Evolutionary conservation across 2,329 filamentous ascomycete species (phyloP).

Genomic region (Phoma sp.): DNA sequence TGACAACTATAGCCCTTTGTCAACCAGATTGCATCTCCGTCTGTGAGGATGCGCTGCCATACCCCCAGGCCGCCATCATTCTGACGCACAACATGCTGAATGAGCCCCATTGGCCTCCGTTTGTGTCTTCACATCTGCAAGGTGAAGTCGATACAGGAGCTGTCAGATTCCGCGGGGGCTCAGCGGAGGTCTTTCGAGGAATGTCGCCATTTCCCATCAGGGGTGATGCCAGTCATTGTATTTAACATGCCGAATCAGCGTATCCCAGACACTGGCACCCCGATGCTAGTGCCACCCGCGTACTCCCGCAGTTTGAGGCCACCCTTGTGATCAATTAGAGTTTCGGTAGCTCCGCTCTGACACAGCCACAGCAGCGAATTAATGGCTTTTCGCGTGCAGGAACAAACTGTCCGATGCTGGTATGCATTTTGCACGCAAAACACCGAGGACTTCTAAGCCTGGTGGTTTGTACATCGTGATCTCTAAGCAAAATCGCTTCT

Average conservation of each 20-base stretch:
- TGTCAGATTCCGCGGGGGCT: conserved; percentile 7
- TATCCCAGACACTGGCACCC: background rate
- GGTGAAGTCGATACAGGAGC: background rate
- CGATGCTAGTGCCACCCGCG: background rate
- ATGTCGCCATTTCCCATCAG: conserved; percentile 1
- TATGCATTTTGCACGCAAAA: background rate
- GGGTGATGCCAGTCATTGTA: conserved; percentile 7
- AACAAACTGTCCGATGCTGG: background rate
- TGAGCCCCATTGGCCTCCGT: conserved; percentile 6
- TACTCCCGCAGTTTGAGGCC: conserved; percentile 12
- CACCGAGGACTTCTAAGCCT: background rate
- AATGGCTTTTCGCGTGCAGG: background rate
- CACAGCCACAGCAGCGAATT: background rate
- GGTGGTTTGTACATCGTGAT: background rate
- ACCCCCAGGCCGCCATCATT: conserved; percentile 7
- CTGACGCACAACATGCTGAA: conserved; percentile 12
- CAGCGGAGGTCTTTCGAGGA: conserved; percentile 5
- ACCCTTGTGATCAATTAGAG: background rate
- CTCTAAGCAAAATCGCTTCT: background rate
- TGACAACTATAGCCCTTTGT: conserved; percentile 3
- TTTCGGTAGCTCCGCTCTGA: conserved; percentile 2
- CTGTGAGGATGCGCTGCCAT: background rate
- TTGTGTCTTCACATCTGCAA: background rate
- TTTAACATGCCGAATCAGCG: conserved; percentile 2
- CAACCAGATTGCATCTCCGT: background rate